These are phyloP conservation scores for Corchorus capsularis DNA, from an alignment of 345 rosid genomes.

Conservation along the genomic window DNA sequence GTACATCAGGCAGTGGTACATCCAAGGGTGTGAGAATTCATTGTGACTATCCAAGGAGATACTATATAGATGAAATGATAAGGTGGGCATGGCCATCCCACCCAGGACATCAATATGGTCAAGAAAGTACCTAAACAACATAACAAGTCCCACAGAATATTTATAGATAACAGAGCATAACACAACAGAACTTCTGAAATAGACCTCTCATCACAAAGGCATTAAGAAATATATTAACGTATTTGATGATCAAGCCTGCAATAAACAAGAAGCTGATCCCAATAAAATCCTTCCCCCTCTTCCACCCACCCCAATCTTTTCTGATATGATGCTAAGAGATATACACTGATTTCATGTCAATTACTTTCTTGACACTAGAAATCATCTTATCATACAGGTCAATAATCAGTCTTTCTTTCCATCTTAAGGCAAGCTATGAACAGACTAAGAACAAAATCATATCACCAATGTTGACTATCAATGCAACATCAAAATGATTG, in stretches of 20 bases:
- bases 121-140: not conserved
- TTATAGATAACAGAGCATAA: not conserved
- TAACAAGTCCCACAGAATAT: not conserved
- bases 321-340: not conserved
- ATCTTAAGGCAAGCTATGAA: not conserved
- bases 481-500: not conserved
- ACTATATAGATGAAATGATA: not conserved
- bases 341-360: not conserved
- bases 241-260: not conserved
- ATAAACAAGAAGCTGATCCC: not conserved
- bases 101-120: not conserved
- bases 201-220: not conserved
- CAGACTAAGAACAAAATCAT: not conserved
- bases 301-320: not conserved
- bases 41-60: not conserved
- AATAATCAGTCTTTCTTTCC: not conserved
- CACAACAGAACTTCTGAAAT: not conserved
- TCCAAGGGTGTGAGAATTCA: not conserved
- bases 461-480: not conserved
- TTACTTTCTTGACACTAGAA: not conserved
- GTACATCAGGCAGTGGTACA: not conserved
- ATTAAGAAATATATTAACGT: not conserved
- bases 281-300: not conserved
- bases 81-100: not conserved
- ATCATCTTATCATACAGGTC: not conserved